Percentiles rank a stretch among this genome's conserved stretches.
phyloP scores from a whole-genome alignment of 1,284 basidiomycete species.

The Naganishia cerealis region DNA sequence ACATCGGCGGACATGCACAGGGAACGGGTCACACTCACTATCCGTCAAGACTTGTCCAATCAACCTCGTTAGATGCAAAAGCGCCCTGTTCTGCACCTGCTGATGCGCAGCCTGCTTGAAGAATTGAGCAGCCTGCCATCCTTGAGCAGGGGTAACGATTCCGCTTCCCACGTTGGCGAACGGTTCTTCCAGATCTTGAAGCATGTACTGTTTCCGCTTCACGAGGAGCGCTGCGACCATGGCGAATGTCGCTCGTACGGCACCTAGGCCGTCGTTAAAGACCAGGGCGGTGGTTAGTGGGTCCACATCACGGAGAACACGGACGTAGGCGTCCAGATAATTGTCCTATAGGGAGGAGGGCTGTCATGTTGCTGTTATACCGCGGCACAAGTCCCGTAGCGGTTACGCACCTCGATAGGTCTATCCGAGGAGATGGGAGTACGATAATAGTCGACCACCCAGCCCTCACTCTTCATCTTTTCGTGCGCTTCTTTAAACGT shows the following conservation, averaged over 20 bases:
- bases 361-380: constrained; percentile 22
- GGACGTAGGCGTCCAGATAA: constrained; percentile 89
- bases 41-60: constrained; percentile 59
- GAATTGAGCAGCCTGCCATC: constrained; percentile 49
- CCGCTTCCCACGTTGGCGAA: constrained; percentile 56
- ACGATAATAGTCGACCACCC: constrained; percentile 82
- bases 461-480: constrained; percentile 74
- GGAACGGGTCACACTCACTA: constrained; percentile 44
- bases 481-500: constrained; percentile 87
- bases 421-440: constrained; percentile 91
- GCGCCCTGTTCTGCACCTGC: constrained; percentile 76
- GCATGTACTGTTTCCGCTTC: constrained; percentile 80
- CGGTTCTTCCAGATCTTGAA: constrained; percentile 73
- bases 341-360: constrained; percentile 64
- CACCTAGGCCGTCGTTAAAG: constrained; percentile 96
- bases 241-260: constrained; percentile 90
- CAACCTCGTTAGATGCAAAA: constrained; percentile 79
- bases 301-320: constrained; percentile 76
- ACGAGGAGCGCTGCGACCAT: constrained; percentile 93
- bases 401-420: constrained; percentile 67
- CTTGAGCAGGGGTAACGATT: constrained; percentile 42
- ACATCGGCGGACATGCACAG: background rate
- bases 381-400: constrained; percentile 37
- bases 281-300: constrained; percentile 80
- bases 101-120: constrained; percentile 71